Conservation (phyloP, 2,329 filamentous ascomycete species). For the Aspergillus costaricaensis region DNA sequence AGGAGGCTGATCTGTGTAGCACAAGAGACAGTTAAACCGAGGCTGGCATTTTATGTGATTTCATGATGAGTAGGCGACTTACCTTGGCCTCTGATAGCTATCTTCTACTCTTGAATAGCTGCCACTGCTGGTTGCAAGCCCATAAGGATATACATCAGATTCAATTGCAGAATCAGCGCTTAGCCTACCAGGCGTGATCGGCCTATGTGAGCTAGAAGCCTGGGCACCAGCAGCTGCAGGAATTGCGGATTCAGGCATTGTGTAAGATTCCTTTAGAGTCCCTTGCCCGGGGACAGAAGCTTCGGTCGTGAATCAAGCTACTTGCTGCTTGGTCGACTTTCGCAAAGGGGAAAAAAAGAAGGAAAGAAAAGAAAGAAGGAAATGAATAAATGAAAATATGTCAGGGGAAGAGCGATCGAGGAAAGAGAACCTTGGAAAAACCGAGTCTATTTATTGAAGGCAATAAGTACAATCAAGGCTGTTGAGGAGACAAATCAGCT, state of each 20-base stretch:
- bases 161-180: conserved; percentile 14
- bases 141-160: conserved; percentile 10
- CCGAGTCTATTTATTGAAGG: background rate
- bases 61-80: background rate
- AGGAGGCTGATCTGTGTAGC: conserved; percentile 37
- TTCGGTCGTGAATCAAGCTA: background rate
- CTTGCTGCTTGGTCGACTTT: background rate
- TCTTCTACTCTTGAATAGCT: conserved; percentile 4
- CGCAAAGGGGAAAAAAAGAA: too few species aligned
- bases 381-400: too few species aligned
- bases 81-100: conserved; percentile 19
- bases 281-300: background rate
- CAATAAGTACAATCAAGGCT: background rate
- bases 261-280: background rate
- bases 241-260: background rate
- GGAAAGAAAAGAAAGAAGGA: too few species aligned
- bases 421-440: background rate
- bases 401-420: background rate
- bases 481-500: background rate
- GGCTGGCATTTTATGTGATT: background rate
- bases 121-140: conserved; percentile 37
- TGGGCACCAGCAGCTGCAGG: conserved; percentile 1
- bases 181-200: conserved; percentile 1
- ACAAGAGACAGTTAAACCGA: background rate
- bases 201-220: conserved; percentile 2